phyloP scores from a whole-genome alignment of 2,329 filamentous ascomycete genomes.

The Fusarium sp. region DNA sequence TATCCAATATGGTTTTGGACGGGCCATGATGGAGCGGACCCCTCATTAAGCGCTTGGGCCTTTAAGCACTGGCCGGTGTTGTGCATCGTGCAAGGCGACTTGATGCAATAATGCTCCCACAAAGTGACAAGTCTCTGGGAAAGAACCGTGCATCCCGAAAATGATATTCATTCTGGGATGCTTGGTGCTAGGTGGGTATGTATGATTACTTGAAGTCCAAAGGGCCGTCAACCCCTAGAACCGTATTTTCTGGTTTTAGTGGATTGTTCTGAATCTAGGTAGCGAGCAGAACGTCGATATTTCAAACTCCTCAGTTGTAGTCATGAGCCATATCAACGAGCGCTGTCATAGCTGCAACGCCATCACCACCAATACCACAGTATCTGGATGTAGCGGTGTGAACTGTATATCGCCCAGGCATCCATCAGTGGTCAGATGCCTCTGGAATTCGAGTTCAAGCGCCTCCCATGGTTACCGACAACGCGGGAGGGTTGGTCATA shows the following conservation, averaged over 20 bases:
- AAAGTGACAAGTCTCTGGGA: neutral
- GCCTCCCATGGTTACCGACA: neutral
- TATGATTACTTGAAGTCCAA: neutral
- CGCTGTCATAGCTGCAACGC: constrained; percentile 5
- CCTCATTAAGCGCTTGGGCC: constrained; percentile 19
- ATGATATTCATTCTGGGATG: neutral
- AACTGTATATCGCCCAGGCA: constrained; percentile 6
- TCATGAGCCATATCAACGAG: constrained; percentile 16
- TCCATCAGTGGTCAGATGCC: neutral
- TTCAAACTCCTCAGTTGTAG: neutral
- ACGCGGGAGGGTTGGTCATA: neutral
- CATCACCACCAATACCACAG: too few relatives aligned
- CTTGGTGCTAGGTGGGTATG: neutral
- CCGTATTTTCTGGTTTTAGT: neutral
- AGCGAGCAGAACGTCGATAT: neutral
- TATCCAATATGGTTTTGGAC: neutral
- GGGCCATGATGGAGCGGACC: constrained; percentile 11
- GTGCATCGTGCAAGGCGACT: constrained; percentile 24
- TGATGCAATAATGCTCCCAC: neutral
- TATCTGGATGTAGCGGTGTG: constrained; percentile 24
- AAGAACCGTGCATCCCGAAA: neutral
- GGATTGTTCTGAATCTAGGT: constrained; percentile 1
- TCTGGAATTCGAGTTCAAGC: neutral
- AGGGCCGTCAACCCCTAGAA: neutral
- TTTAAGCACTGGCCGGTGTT: constrained; percentile 18